These are phyloP conservation scores for Penicillium longicatenatum DNA, from an alignment of 495 filamentous ascomycete species.

Conservation along the genomic window DNA sequence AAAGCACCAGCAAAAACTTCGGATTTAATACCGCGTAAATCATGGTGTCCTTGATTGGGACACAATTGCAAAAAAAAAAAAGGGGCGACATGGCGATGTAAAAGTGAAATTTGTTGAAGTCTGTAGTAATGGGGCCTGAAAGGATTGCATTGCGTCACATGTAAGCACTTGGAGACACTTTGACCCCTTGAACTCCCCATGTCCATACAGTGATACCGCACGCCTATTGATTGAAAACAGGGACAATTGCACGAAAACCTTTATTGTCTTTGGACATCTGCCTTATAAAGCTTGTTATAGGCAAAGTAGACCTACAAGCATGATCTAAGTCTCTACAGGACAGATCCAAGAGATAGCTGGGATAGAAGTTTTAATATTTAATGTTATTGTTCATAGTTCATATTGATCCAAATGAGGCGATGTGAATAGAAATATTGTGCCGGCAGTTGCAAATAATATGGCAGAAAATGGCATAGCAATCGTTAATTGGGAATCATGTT, in stretches of 20 bases:
- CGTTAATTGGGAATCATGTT: constrained; percentile 5
- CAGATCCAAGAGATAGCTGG: background rate
- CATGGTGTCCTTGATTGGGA: background rate
- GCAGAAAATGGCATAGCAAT: background rate
- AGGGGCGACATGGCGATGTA: background rate
- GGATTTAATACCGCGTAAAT: background rate
- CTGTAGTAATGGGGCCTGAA: too few species aligned
- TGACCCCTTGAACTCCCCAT: too few species aligned
- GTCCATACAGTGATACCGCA: too few species aligned
- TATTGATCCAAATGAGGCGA: background rate
- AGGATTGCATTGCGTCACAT: too few species aligned
- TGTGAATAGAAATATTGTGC: background rate
- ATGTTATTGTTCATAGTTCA: background rate
- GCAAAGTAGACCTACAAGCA: background rate
- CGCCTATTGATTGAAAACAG: background rate
- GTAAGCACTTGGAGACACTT: too few species aligned
- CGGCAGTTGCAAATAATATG: background rate
- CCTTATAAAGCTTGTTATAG: background rate
- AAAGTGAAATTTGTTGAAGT: too few species aligned
- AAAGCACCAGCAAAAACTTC: background rate
- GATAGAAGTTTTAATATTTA: background rate
- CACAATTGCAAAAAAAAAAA: background rate
- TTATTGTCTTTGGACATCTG: background rate
- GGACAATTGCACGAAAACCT: background rate
- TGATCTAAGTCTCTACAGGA: background rate